A percentile compares a stretch with the other conserved stretches of the same genome.
These are phyloP conservation scores for Kitagawia praeruptora DNA, from an alignment of 129 eudicot genomes.

Conservation along the genomic window DNA sequence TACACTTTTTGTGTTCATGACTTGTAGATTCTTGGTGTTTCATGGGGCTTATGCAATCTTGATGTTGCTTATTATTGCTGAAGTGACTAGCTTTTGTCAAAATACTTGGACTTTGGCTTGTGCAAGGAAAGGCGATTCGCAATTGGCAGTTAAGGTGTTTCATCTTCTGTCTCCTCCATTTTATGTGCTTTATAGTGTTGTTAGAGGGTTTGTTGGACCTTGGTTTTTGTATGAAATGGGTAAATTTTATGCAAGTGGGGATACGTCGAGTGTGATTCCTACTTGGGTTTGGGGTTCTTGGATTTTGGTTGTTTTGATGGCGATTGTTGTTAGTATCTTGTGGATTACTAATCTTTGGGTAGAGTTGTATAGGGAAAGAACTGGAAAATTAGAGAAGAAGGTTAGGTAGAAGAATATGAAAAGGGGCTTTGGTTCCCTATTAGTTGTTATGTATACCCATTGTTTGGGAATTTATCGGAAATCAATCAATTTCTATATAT, in stretches of 20 bases:
- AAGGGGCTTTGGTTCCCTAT: background rate
- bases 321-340: constrained; percentile 66
- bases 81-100: constrained; percentile 76
- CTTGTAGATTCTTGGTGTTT: constrained; percentile 49
- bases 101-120: constrained; percentile 79
- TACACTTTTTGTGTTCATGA: constrained; percentile 63
- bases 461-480: background rate
- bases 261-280: constrained; percentile 52
- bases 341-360: constrained; percentile 72
- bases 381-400: constrained; percentile 30
- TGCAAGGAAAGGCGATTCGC: constrained; percentile 42
- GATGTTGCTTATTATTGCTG: constrained; percentile 53
- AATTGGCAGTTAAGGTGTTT: constrained; percentile 36
- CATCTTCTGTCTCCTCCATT: constrained; percentile 52
- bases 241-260: constrained; percentile 50
- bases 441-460: constrained; percentile 13
- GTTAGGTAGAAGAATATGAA: constrained; percentile 19
- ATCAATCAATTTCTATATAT: background rate
- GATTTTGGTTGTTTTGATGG: constrained; percentile 60
- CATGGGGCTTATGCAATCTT: constrained; percentile 70
- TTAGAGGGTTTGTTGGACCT: constrained; percentile 69
- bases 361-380: constrained; percentile 50
- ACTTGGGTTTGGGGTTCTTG: constrained; percentile 87
- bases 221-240: constrained; percentile 57
- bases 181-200: constrained; percentile 57